Conservation (phyloP, 352 stramenopile genomes). For the Phytophthora palmivora region DNA sequence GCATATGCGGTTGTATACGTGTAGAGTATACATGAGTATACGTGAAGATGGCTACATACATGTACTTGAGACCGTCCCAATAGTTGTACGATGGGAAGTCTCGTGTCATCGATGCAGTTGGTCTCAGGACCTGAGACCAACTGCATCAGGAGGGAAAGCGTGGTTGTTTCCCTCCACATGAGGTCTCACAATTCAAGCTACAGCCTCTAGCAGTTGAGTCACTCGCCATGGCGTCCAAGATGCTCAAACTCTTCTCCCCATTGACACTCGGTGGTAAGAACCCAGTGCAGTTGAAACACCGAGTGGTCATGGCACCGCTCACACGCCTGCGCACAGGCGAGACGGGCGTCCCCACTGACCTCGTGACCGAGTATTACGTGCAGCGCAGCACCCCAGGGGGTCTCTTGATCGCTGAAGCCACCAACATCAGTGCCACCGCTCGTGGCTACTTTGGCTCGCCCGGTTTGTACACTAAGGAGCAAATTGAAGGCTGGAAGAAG, state of each 20-base stretch:
- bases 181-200: slow-evolving; percentile 14
- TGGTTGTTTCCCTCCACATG: background rate
- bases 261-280: slow-evolving; percentile 50
- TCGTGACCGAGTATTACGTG: slow-evolving; percentile 63
- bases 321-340: slow-evolving; percentile 50
- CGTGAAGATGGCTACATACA: slow-evolving; percentile 5
- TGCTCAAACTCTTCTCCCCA: slow-evolving; percentile 49
- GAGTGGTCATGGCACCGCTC: slow-evolving; percentile 73
- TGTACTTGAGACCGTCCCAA: too few species aligned
- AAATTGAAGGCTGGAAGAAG: slow-evolving; percentile 63
- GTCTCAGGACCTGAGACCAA: too few species aligned
- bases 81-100: too few species aligned
- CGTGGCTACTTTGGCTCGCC: slow-evolving; percentile 52
- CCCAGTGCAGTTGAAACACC: slow-evolving; percentile 52
- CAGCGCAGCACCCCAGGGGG: slow-evolving; percentile 63
- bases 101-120: too few species aligned
- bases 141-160: too few species aligned
- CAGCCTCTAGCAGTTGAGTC: background rate
- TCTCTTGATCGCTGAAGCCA: slow-evolving; percentile 66
- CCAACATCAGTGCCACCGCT: slow-evolving; percentile 53
- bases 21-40: slow-evolving; percentile 1
- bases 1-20: background rate
- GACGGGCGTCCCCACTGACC: slow-evolving; percentile 37
- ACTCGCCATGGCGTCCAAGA: slow-evolving; percentile 31
- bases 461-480: slow-evolving; percentile 54